phyloP scores from a whole-genome alignment of 306 rosid species.

The Sphenostylis stenocarpa region DNA sequence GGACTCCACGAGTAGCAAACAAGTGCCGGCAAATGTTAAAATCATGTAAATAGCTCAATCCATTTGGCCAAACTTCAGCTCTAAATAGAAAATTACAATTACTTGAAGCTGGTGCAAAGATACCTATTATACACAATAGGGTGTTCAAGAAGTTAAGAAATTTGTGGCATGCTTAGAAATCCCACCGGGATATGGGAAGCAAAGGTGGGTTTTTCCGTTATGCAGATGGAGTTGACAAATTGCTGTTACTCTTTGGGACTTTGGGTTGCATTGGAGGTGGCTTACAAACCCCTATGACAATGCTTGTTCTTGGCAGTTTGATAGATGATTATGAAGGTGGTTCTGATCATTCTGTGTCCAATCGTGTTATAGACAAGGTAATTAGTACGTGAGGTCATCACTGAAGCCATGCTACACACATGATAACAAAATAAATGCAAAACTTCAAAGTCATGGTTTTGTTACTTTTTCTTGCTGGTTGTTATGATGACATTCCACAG shows the following conservation, averaged over 20 bases:
- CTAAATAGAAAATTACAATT: neutral
- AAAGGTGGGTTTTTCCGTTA: slow-evolving; percentile 52
- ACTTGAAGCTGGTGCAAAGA: neutral
- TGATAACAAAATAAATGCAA: neutral
- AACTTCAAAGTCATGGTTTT: neutral
- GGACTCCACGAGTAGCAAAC: neutral
- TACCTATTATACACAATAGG: neutral
- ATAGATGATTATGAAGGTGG: slow-evolving; percentile 58
- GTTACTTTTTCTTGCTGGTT: neutral
- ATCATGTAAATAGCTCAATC: neutral
- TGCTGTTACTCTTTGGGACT: slow-evolving; percentile 61
- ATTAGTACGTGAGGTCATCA: neutral
- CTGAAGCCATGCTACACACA: neutral
- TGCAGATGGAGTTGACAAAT: slow-evolving; percentile 66
- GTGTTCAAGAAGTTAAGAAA: neutral
- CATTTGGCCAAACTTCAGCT: neutral
- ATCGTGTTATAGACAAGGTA: slow-evolving; percentile 53
- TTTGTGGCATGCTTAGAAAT: neutral
- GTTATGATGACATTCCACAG: neutral
- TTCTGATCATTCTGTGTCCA: slow-evolving; percentile 35
- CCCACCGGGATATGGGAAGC: slow-evolving; percentile 40
- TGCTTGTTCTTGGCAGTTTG: slow-evolving; percentile 69
- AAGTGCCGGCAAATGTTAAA: slow-evolving; percentile 38
- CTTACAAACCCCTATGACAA: slow-evolving; percentile 63
- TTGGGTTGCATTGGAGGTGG: slow-evolving; percentile 88